These are phyloP conservation scores for Penicillium corylophilum DNA, from an alignment of 2,329 filamentous ascomycete species.

Conservation along the genomic window DNA sequence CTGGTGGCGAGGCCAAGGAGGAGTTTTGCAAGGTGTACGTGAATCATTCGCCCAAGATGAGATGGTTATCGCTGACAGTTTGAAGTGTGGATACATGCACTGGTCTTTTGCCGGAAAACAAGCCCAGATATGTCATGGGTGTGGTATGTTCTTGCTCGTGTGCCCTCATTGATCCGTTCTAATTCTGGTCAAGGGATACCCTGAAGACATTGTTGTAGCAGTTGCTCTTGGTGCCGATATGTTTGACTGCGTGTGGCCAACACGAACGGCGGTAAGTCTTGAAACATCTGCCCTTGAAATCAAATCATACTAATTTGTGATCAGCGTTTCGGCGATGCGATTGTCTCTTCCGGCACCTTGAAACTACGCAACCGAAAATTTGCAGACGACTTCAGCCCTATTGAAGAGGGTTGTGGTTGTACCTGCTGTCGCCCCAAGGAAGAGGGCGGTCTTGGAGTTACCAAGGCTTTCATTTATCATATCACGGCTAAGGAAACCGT, in stretches of 20 bases:
- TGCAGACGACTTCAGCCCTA: slow-evolving; percentile 74
- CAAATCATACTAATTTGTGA: slow-evolving; percentile 5
- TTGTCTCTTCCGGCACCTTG: slow-evolving; percentile 76
- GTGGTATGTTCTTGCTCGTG: slow-evolving; percentile 56
- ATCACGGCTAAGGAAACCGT: slow-evolving; percentile 92
- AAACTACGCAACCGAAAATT: slow-evolving; percentile 78
- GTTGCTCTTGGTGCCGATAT: slow-evolving; percentile 95
- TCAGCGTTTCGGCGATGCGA: slow-evolving; percentile 84
- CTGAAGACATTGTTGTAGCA: slow-evolving; percentile 90
- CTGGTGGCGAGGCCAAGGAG: slow-evolving; percentile 89
- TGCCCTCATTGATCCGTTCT: slow-evolving; percentile 9
- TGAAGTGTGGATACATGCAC: slow-evolving; percentile 76
- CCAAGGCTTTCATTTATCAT: slow-evolving; percentile 86
- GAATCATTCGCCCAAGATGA: background rate
- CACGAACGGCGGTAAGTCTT: slow-evolving; percentile 70
- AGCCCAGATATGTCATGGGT: slow-evolving; percentile 99
- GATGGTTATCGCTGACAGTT: slow-evolving; percentile 5
- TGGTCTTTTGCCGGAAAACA: slow-evolving; percentile 76
- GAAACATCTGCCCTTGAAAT: background rate
- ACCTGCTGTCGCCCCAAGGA: slow-evolving; percentile 67
- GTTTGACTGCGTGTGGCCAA: slow-evolving; percentile 99
- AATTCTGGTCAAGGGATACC: slow-evolving; percentile 65
- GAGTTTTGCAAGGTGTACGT: slow-evolving; percentile 79
- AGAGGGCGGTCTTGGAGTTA: slow-evolving; percentile 75
- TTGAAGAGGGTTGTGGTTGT: slow-evolving; percentile 82